phyloP scores from a whole-genome alignment of 75 land plant species.

The Picea sitchensis region DNA sequence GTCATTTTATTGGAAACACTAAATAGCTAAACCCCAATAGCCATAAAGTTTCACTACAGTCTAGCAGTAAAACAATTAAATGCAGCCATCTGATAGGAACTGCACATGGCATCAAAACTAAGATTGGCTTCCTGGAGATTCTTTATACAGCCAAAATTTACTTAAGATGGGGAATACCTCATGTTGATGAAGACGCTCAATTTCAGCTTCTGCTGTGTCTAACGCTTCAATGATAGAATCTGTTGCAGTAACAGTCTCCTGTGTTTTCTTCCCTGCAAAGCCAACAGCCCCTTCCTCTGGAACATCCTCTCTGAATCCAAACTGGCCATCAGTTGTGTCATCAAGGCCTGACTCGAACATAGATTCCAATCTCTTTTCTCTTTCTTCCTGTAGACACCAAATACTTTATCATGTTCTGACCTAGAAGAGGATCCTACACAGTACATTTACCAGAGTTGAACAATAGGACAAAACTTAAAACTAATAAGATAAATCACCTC shows the following conservation, averaged over 20 bases:
- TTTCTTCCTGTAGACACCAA: constrained; percentile 79
- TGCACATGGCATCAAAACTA: too few relatives aligned
- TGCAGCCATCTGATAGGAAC: not conserved
- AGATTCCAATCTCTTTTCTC: constrained; percentile 90
- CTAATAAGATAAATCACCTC: constrained; percentile 58
- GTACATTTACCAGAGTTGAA: not conserved
- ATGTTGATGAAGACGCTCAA: constrained; percentile 58
- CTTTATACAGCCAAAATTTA: not conserved
- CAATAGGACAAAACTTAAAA: not conserved
- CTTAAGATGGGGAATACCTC: constrained; percentile 36
- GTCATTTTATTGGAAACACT: not conserved
- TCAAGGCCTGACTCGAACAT: constrained; percentile 87
- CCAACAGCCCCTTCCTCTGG: constrained; percentile 91
- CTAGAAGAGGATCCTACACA: not conserved
- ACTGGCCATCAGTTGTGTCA: constrained; percentile 38
- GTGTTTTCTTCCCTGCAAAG: constrained; percentile 82
- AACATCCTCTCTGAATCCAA: constrained; percentile 57
- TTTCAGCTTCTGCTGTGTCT: constrained; percentile 84
- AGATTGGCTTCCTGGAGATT: not conserved
- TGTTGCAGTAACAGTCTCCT: constrained; percentile 78
- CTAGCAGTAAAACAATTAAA: not conserved
- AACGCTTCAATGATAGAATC: constrained; percentile 89
- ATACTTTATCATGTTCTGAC: not conserved
- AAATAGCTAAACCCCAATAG: not conserved
- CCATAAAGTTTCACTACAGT: not conserved